Evolutionary conservation across 176 grass and related monocot species (phyloP), one percentile per base, ranked within the genome.

Genomic region (Eragrostis nindensis): DNA sequence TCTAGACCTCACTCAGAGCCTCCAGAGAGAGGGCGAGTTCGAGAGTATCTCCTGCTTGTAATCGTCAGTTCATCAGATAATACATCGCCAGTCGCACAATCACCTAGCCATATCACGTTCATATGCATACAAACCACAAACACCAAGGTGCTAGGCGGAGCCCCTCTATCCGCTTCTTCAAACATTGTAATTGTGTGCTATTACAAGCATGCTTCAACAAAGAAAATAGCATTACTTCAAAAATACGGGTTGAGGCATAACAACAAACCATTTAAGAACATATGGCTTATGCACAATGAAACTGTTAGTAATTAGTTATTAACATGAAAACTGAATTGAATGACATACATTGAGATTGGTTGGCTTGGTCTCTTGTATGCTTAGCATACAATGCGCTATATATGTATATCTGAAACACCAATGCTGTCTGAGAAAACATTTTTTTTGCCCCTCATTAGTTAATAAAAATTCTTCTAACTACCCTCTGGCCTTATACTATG

Each of bases 401-500:
- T 64, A 48, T 59, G 64, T 75, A 71, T 89, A 57, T 71, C 71
- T 57, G 50, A 65, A 60, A 48, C 64, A 80, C 25, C 17, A 79
- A 78, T 85, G 5, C 57, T 86, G 68, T 68, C 64, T 56, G 47
- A 68, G 36, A 68, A 54, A 40, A 21, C 39, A 65, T n/a, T 76
- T 62, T 75, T 70, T 75, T 27, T 62, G 16, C 56, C 38, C 55
- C 69, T 55, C 29, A 77, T 76, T 65, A 70, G 76, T 85, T 81
- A 80, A 89, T 80, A 62, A 62, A n/a, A 62, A 62, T 39, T 53
- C 38, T 85, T 85, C 76, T 81, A 81, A 65, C 47, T 81, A 70
- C 71, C 70, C 72, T 85, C 72, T 77, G n/a, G 19, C 45, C 14
- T 80, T 88, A 52, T 86, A 87, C 75, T 91, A 94, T 94, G 21